Evolutionary conservation across 2,329 filamentous ascomycete species (phyloP).

Genomic region (Fusarium tricinctum): DNA sequence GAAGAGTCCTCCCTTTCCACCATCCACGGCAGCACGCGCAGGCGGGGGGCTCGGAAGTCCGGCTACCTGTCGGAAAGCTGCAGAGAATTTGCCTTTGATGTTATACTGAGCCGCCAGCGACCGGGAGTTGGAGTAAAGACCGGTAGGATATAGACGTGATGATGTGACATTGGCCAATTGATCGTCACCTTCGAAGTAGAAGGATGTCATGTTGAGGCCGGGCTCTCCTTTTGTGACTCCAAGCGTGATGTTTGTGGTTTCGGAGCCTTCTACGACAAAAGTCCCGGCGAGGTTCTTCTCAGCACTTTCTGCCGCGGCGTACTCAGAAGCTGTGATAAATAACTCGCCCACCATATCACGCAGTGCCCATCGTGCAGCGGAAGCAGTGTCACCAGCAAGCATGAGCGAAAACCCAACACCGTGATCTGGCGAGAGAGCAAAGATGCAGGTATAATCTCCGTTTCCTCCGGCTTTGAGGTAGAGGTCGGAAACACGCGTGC

Average conservation of each 20-base stretch:
- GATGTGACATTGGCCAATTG: background rate
- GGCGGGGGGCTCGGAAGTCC: background rate
- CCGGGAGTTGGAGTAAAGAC: background rate
- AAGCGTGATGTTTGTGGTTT: conserved; percentile 40
- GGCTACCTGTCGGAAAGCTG: conserved; percentile 9
- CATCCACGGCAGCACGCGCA: conserved; percentile 10
- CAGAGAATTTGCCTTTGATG: background rate
- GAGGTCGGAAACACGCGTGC: conserved; percentile 38
- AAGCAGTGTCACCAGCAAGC: conserved; percentile 43
- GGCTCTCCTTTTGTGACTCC: conserved; percentile 30
- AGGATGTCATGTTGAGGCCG: conserved; percentile 17
- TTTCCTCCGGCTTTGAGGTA: conserved; percentile 40
- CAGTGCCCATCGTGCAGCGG: conserved; percentile 33
- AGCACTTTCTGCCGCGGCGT: conserved; percentile 40
- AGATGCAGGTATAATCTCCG: conserved; percentile 13
- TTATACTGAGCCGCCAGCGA: background rate
- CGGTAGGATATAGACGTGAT: conserved; percentile 3
- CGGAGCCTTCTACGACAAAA: conserved; percentile 10
- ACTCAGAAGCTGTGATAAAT: conserved; percentile 42
- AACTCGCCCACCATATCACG: conserved; percentile 32
- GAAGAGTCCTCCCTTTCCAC: conserved; percentile 12
- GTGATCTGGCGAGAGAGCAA: conserved; percentile 37
- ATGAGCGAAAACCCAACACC: conserved; percentile 48
- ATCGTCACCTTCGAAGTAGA: conserved; percentile 8
- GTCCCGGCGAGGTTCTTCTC: conserved; percentile 34